phyloP scores from a whole-genome alignment of 306 rosid genomes.

The Trifolium dubium region DNA sequence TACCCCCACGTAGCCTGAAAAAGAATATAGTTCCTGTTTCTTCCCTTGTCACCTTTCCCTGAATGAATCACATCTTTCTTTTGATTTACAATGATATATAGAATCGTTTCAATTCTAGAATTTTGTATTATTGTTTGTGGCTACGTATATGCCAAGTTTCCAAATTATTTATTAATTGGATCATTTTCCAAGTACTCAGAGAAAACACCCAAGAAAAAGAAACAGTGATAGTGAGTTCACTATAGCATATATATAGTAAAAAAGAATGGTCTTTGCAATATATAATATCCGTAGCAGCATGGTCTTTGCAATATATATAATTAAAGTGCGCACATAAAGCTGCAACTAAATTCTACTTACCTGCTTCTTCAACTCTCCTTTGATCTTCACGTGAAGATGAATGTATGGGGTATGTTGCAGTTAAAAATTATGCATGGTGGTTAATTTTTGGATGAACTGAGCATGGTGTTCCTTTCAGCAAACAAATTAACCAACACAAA shows the following conservation, averaged over 20 bases:
- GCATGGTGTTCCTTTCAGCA: not conserved
- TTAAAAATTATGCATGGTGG: constrained; percentile 17
- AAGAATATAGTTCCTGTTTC: too few relatives aligned
- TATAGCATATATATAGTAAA: too few relatives aligned
- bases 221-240: not conserved
- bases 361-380: constrained; percentile 4
- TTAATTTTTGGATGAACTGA: not conserved
- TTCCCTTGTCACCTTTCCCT: too few relatives aligned
- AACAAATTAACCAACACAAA: not conserved
- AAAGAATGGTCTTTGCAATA: constrained; percentile 18
- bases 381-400: not conserved
- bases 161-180: not conserved
- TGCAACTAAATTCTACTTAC: constrained; percentile 1
- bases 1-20: constrained; percentile 4
- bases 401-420: constrained; percentile 19
- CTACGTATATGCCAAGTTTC: constrained; percentile 14
- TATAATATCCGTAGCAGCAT: constrained; percentile 17
- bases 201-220: constrained; percentile 1
- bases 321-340: constrained; percentile 5
- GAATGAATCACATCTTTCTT: constrained; percentile 28
- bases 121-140: constrained; percentile 47
- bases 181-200: constrained; percentile 43
- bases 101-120: constrained; percentile 46
- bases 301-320: constrained; percentile 6
- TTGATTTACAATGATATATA: constrained; percentile 36